Percentiles rank a stretch among this genome's conserved stretches.
These are phyloP conservation scores for Suillus tomentosus DNA, from an alignment of 768 basidiomycete genomes.

Conservation along the genomic window DNA sequence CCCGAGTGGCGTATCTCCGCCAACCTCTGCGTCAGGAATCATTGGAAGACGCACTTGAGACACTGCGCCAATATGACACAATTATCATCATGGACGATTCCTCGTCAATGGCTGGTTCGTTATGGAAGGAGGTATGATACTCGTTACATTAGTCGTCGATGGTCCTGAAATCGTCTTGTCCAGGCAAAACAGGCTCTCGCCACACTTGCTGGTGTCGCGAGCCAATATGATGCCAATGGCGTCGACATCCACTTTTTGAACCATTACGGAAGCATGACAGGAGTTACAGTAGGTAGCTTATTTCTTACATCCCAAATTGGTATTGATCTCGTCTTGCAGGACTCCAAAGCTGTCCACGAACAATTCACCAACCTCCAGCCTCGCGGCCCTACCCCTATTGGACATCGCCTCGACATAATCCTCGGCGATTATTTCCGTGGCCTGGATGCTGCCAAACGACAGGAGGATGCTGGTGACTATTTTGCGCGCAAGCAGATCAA, in stretches of 20 bases:
- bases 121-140: constrained; percentile 51
- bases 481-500: constrained; percentile 41
- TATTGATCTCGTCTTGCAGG: constrained; percentile 30
- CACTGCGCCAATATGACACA: constrained; percentile 52
- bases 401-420: constrained; percentile 40
- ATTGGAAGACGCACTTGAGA: constrained; percentile 33
- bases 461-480: constrained; percentile 24
- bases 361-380: constrained; percentile 50
- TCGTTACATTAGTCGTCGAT: neutral
- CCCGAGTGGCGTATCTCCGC: constrained; percentile 13
- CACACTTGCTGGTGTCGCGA: constrained; percentile 48
- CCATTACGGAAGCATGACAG: constrained; percentile 30
- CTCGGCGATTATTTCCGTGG: constrained; percentile 39
- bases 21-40: constrained; percentile 31
- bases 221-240: constrained; percentile 55
- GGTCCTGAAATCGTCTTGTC: neutral
- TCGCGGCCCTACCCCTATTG: constrained; percentile 48
- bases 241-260: constrained; percentile 68
- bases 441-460: constrained; percentile 35
- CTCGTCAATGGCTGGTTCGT: constrained; percentile 49
- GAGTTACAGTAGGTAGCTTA: constrained; percentile 39
- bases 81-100: constrained; percentile 66
- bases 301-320: neutral
- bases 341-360: constrained; percentile 35
- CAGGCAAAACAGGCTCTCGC: constrained; percentile 51